phyloP scores from a whole-genome alignment of 768 basidiomycete genomes.

The Naematelia aurantialba region DNA sequence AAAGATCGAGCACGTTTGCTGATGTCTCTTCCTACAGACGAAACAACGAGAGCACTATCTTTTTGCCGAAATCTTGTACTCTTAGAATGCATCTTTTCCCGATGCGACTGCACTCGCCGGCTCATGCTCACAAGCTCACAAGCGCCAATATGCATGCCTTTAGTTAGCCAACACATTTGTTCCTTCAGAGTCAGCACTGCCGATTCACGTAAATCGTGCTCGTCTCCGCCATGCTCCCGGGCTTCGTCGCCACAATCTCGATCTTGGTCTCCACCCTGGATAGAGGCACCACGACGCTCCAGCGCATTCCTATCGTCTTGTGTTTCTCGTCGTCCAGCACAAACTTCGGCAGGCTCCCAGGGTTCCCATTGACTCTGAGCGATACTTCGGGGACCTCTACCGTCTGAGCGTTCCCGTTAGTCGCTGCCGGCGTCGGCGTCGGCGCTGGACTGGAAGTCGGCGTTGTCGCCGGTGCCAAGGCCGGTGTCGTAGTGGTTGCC shows the following conservation, averaged over 20 bases:
- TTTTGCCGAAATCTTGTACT: no score
- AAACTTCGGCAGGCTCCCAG: conserved; percentile 26
- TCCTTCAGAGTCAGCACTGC: conserved; percentile 39
- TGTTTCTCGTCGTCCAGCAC: conserved; percentile 13
- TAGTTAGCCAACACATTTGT: no score
- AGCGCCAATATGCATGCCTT: no score
- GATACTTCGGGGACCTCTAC: conserved; percentile 29
- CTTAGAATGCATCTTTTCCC: no score
- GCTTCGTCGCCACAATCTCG: conserved; percentile 32
- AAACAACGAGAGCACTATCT: no score
- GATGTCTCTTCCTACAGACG: no score
- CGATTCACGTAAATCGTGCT: conserved; percentile 31
- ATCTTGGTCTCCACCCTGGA: conserved; percentile 32
- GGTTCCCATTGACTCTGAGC: conserved; percentile 37
- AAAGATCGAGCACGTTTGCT: conserved; percentile 78
- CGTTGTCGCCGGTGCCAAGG: not conserved
- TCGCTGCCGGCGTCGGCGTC: not conserved
- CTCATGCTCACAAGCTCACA: no score
- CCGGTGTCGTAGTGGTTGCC: not conserved
- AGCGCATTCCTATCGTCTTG: conserved; percentile 20
- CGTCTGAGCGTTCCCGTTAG: not conserved
- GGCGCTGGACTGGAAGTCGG: not conserved
- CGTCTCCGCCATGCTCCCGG: conserved; percentile 29
- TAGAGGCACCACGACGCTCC: conserved; percentile 27
- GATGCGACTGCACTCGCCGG: no score